These are phyloP conservation scores for Nothophaeocryptopus gaeumannii DNA, from an alignment of 2,329 filamentous ascomycete species.

Conservation along the genomic window DNA sequence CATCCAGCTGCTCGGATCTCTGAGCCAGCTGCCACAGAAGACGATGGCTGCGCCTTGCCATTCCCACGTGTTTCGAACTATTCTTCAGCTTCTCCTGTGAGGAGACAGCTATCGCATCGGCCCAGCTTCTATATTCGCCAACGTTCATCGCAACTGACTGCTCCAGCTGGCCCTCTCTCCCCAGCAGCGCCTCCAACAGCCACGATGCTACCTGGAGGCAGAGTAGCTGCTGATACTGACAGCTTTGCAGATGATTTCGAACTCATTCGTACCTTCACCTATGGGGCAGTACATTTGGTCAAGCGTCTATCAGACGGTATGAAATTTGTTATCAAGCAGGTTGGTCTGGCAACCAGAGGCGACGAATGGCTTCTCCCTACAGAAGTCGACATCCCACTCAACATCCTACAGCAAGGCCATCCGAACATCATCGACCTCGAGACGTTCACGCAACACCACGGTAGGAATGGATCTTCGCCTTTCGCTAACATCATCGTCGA, in stretches of 20 bases:
- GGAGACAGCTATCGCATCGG: no score
- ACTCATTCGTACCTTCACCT: slow-evolving; percentile 5
- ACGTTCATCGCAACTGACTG: not conserved
- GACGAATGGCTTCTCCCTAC: not conserved
- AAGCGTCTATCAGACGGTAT: slow-evolving; percentile 4
- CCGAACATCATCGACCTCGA: slow-evolving; percentile 13
- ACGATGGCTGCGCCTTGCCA: not conserved
- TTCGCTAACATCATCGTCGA: slow-evolving; percentile 17
- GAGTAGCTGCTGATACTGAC: not conserved
- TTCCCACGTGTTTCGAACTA: not conserved
- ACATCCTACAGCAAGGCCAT: slow-evolving; percentile 1
- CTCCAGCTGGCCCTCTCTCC: not conserved
- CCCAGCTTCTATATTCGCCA: not conserved
- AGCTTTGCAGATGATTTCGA: slow-evolving; percentile 12
- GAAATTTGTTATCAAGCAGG: slow-evolving; percentile 16
- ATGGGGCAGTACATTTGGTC: slow-evolving; percentile 15
- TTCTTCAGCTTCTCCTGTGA: not conserved
- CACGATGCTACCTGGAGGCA: no score
- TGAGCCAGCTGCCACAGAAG: not conserved
- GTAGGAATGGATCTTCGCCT: not conserved
- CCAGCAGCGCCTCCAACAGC: no score
- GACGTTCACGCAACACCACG: not conserved
- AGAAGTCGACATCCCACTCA: not conserved
- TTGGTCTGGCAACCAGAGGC: not conserved
- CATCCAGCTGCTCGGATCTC: not conserved